Evolutionary conservation across 129 eudicot genomes (phyloP).

Genomic region (Saposhnikovia divaricata): DNA sequence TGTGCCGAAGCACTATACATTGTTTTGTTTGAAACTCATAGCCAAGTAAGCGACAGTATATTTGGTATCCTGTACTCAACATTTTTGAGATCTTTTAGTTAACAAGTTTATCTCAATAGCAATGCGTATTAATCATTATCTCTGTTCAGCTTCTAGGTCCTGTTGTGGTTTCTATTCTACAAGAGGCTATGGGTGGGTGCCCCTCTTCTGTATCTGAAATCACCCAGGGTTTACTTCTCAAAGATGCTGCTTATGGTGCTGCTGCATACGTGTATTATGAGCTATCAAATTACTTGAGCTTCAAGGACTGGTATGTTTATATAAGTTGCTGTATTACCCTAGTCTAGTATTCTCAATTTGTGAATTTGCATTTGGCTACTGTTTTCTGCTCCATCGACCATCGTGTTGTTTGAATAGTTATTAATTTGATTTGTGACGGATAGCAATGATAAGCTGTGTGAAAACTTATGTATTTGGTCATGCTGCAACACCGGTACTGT

Average conservation of each 20-base stretch:
- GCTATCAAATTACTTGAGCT: slow-evolving; percentile 90
- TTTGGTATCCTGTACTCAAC: background rate
- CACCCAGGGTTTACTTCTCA: slow-evolving; percentile 74
- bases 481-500: background rate
- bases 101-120: background rate
- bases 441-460: background rate
- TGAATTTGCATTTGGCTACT: background rate
- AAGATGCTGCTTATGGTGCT: slow-evolving; percentile 98
- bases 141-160: slow-evolving; percentile 70
- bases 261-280: slow-evolving; percentile 96
- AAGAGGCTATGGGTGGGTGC: slow-evolving; percentile 91
- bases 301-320: slow-evolving; percentile 74
- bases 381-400: background rate
- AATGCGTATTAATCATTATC: background rate
- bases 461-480: background rate
- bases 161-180: slow-evolving; percentile 92
- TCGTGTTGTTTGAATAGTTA: background rate
- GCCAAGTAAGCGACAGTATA: slow-evolving; percentile 58
- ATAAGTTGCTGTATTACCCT: background rate
- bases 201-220: slow-evolving; percentile 86
- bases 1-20: slow-evolving; percentile 99
- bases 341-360: background rate
- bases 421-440: background rate
- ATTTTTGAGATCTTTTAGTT: background rate
- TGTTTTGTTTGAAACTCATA: slow-evolving; percentile 81